A percentile compares a stretch with the other conserved stretches of the same genome.
These are phyloP conservation scores for Plasmodium inui DNA, from an alignment of 169 alveolate genomes.

Conservation along the genomic window DNA sequence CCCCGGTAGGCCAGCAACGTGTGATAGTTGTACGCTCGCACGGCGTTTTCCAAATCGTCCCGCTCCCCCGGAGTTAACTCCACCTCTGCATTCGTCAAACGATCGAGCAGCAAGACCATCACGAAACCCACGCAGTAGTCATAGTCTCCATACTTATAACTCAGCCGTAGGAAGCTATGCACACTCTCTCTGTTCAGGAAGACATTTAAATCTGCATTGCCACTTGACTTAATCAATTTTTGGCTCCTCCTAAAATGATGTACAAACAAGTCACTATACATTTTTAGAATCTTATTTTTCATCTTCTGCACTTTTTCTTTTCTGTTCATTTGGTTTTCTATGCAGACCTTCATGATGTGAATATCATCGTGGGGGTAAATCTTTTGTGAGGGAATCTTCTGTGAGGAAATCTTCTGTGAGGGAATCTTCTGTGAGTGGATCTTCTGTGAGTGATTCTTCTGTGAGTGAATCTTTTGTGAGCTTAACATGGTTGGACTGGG, in stretches of 20 bases:
- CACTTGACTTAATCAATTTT: background rate
- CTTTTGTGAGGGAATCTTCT: background rate
- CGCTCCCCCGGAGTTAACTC: slow-evolving; percentile 28
- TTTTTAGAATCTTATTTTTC: slow-evolving; percentile 17
- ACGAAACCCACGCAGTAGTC: slow-evolving; percentile 28
- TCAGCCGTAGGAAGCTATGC: slow-evolving; percentile 7
- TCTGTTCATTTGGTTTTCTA: background rate
- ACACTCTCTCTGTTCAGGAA: slow-evolving; percentile 25
- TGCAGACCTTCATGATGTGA: background rate
- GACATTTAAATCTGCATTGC: background rate
- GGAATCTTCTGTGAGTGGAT: background rate
- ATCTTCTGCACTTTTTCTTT: slow-evolving; percentile 13
- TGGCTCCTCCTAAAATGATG: slow-evolving; percentile 7
- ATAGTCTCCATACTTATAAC: slow-evolving; percentile 23
- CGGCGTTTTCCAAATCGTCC: slow-evolving; percentile 36
- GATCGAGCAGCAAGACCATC: slow-evolving; percentile 36
- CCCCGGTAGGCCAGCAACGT: slow-evolving; percentile 7
- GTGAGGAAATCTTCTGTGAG: background rate
- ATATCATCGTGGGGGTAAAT: background rate
- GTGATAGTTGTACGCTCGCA: slow-evolving; percentile 27
- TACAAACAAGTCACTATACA: slow-evolving; percentile 24
- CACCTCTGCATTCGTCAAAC: slow-evolving; percentile 13
- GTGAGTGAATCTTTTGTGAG: background rate
- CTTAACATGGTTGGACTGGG: background rate
- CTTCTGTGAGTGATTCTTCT: background rate